Conservation (phyloP, 73 alveolate species). For the Uronychia setigera region DNA sequence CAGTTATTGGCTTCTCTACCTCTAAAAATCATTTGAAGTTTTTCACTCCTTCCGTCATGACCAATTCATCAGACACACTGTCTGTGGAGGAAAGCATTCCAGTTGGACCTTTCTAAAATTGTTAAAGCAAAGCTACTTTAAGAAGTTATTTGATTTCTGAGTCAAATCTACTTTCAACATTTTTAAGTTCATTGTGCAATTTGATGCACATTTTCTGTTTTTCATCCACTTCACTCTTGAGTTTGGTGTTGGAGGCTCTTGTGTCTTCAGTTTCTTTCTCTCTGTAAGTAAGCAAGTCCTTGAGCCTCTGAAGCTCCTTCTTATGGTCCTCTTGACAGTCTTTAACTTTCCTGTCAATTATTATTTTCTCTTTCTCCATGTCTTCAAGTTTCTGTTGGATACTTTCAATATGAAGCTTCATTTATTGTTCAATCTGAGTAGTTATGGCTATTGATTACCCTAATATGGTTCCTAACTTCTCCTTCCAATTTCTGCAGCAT, state of each 20-base stretch:
- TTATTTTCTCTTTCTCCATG: conserved; percentile 1
- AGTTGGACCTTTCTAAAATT: too few species aligned
- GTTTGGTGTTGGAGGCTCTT: not conserved
- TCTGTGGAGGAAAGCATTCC: too few species aligned
- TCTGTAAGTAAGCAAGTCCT: not conserved
- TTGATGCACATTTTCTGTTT: not conserved
- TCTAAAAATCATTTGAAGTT: not conserved
- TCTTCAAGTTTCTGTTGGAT: conserved; percentile 69
- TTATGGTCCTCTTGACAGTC: not conserved
- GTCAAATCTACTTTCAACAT: not conserved
- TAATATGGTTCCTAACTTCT: conserved; percentile 75
- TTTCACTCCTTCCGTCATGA: not conserved
- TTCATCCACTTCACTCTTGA: not conserved
- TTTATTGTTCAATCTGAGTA: conserved; percentile 60
- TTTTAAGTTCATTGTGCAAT: not conserved
- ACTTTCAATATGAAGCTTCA: conserved; percentile 72
- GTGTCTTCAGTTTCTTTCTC: not conserved
- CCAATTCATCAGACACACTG: too few species aligned
- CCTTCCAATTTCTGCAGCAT: conserved; percentile 72
- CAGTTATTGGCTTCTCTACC: not conserved
- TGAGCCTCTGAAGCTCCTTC: not conserved
- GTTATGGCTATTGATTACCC: not conserved
- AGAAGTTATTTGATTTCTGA: not conserved
- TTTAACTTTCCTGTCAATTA: not conserved
- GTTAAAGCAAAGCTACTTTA: too few species aligned